These are phyloP conservation scores for Amanita rimosa DNA, from an alignment of 768 basidiomycete genomes.

Conservation along the genomic window DNA sequence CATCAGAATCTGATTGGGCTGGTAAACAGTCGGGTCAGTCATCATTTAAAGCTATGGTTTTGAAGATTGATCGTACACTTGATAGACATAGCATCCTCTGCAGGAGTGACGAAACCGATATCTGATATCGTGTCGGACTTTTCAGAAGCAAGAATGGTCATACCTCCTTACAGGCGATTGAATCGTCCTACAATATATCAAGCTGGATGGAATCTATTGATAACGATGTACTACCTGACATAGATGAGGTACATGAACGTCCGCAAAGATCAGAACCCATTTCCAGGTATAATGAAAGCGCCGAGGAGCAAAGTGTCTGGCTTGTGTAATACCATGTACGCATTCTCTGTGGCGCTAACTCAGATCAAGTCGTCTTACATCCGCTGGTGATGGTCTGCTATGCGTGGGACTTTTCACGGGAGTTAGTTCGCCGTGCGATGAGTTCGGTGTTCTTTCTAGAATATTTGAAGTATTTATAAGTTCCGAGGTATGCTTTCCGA, in stretches of 20 bases:
- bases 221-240: neutral
- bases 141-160: neutral
- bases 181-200: slow-evolving; percentile 1
- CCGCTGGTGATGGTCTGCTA: slow-evolving; percentile 5
- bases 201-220: slow-evolving; percentile 3
- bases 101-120: slow-evolving; percentile 15
- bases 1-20: slow-evolving; percentile 33
- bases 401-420: slow-evolving; percentile 25
- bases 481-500: slow-evolving; percentile 10
- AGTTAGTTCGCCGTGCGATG: slow-evolving; percentile 47
- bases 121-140: slow-evolving; percentile 6
- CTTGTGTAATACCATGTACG: neutral
- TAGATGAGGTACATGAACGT: slow-evolving; percentile 1
- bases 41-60: slow-evolving; percentile 1
- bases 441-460: slow-evolving; percentile 41
- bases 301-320: slow-evolving; percentile 2
- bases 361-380: slow-evolving; percentile 10
- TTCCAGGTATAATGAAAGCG: slow-evolving; percentile 1
- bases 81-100: slow-evolving; percentile 25
- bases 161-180: slow-evolving; percentile 2
- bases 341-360: slow-evolving; percentile 5
- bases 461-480: slow-evolving; percentile 13
- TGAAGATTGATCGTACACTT: neutral
- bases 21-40: slow-evolving; percentile 27
- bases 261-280: slow-evolving; percentile 2